phyloP scores from a whole-genome alignment of 352 stramenopile genomes.

The Phytopythium ostracodes region DNA sequence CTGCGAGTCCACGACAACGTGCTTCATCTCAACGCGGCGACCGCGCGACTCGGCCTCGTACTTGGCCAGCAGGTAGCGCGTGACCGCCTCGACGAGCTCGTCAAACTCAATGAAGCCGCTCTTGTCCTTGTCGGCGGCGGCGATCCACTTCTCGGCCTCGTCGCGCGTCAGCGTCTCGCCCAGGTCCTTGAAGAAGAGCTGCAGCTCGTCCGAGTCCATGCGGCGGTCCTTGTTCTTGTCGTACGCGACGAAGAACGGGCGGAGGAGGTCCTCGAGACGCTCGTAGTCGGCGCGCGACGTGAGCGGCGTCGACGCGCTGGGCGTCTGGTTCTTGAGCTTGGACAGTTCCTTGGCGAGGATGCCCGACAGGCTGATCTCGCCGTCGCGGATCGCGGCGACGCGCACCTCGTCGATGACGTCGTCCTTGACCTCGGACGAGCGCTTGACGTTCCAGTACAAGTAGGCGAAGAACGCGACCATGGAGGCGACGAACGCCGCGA shows the following conservation, averaged over 20 bases:
- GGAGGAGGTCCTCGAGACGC: slow-evolving; percentile 89
- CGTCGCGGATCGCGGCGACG: slow-evolving; percentile 62
- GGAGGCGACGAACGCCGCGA: slow-evolving; percentile 86
- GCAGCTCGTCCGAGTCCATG: slow-evolving; percentile 92
- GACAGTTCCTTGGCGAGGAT: slow-evolving; percentile 76
- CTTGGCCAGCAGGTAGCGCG: slow-evolving; percentile 81
- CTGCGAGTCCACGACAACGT: slow-evolving; percentile 43
- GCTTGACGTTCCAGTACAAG: slow-evolving; percentile 89
- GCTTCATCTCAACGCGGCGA: slow-evolving; percentile 48
- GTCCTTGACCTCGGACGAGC: slow-evolving; percentile 60
- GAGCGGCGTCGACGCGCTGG: slow-evolving; percentile 40
- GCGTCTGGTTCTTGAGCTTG: slow-evolving; percentile 45
- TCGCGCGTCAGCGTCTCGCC: slow-evolving; percentile 82
- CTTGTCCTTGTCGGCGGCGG: slow-evolving; percentile 89
- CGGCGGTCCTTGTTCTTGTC: slow-evolving; percentile 88
- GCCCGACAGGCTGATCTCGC: slow-evolving; percentile 76
- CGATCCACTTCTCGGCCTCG: slow-evolving; percentile 83
- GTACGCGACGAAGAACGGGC: slow-evolving; percentile 92
- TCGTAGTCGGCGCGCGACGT: slow-evolving; percentile 47
- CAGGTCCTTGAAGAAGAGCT: slow-evolving; percentile 93
- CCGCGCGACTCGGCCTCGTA: slow-evolving; percentile 60
- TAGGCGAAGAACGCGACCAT: slow-evolving; percentile 91
- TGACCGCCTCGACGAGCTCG: slow-evolving; percentile 92
- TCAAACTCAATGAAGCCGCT: slow-evolving; percentile 92
- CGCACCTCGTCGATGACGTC: slow-evolving; percentile 71